Evolutionary conservation across 2,329 filamentous ascomycete species (phyloP).

Genomic region (Apiospora phragmitis): DNA sequence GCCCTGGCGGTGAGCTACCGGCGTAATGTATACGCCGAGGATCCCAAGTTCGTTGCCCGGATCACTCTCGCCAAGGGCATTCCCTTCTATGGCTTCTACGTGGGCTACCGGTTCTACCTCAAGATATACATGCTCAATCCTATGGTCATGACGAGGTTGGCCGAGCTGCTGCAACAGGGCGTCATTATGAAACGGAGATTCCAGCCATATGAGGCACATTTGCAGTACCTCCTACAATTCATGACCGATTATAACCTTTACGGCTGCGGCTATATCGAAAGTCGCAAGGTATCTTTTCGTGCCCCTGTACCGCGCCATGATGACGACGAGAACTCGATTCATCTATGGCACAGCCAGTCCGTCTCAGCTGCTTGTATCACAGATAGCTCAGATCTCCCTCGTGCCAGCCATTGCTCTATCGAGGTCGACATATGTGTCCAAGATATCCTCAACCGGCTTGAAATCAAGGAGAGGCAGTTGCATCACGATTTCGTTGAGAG

Average conservation of each 20-base stretch:
- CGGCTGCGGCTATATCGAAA: constrained; percentile 85
- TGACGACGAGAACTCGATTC: constrained; percentile 57
- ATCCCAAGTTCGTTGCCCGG: constrained; percentile 76
- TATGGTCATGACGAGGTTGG: constrained; percentile 78
- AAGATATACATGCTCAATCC: constrained; percentile 96
- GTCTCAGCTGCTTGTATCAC: constrained; percentile 61
- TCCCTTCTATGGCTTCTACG: constrained; percentile 94
- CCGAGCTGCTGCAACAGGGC: constrained; percentile 85
- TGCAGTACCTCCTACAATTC: constrained; percentile 92
- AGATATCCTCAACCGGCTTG: constrained; percentile 79
- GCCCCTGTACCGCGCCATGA: constrained; percentile 70
- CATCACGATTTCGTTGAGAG: constrained; percentile 88
- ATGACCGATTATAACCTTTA: constrained; percentile 99
- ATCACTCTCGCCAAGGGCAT: constrained; percentile 91
- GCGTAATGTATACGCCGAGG: constrained; percentile 68
- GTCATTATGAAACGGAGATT: constrained; percentile 80
- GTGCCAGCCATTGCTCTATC: constrained; percentile 83
- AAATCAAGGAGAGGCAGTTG: constrained; percentile 73
- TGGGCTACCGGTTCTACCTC: constrained; percentile 86
- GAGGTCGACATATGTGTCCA: constrained; percentile 90
- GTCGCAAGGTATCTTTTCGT: constrained; percentile 70
- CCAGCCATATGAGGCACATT: constrained; percentile 90
- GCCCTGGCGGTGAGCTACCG: constrained; percentile 85
- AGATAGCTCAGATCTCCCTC: constrained; percentile 64
- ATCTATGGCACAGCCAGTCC: constrained; percentile 79